Conservation (phyloP, 805 yeast genomes). For the Candida ortonii region DNA sequence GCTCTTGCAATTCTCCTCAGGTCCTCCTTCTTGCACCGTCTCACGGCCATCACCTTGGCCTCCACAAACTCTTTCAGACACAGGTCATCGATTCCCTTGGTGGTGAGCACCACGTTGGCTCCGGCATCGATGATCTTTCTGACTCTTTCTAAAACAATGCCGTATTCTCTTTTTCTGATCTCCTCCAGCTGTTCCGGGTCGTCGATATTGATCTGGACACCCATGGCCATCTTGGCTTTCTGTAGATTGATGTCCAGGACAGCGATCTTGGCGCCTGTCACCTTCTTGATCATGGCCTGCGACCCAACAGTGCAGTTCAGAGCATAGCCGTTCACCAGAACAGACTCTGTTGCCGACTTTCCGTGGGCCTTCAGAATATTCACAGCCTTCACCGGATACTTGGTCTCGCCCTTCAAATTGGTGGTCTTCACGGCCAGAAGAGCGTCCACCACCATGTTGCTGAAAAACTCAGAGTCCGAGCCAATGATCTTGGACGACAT, state of each 20-base stretch:
- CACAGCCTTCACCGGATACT: constrained; percentile 96
- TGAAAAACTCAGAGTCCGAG: constrained; percentile 85
- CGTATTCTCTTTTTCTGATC: constrained; percentile 84
- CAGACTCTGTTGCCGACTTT: constrained; percentile 82
- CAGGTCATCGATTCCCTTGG: constrained; percentile 93
- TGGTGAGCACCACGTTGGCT: constrained; percentile 88
- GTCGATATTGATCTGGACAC: constrained; percentile 93
- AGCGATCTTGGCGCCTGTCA: constrained; percentile 76
- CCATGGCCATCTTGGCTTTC: constrained; percentile 96
- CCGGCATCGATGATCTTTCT: constrained; percentile 80
- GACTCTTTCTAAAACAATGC: constrained; percentile 78
- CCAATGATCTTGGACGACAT: constrained; percentile 98
- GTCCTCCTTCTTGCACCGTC: constrained; percentile 97
- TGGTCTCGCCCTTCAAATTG: constrained; percentile 80
- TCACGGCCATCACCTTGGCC: constrained; percentile 89
- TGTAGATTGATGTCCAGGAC: constrained; percentile 89
- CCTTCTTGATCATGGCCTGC: constrained; percentile 85
- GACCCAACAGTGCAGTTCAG: constrained; percentile 95
- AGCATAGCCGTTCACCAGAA: constrained; percentile 90
- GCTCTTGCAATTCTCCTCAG: constrained; percentile 95
- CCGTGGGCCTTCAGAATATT: constrained; percentile 96
- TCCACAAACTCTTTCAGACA: constrained; percentile 90
- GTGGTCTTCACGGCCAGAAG: constrained; percentile 91
- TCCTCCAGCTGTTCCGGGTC: constrained; percentile 92
- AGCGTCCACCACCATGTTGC: constrained; percentile 90